Conservation (phyloP, 768 basidiomycete species). For the Rhizopogon vesiculosus region DNA sequence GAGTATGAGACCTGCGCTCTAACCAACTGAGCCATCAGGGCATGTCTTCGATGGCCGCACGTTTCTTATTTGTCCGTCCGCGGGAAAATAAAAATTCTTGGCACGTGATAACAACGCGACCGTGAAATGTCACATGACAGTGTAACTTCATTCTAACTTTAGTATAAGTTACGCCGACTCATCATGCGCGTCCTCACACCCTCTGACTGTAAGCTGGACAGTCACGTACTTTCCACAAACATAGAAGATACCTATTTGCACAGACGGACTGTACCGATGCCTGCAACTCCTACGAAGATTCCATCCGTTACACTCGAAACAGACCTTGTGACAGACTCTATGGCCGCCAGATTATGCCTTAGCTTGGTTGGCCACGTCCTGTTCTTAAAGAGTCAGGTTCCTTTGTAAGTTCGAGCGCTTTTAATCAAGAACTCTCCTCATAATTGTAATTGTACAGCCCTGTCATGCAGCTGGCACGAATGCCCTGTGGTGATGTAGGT, state of each 20-base stretch:
- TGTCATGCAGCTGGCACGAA: constrained; percentile 54
- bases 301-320: constrained; percentile 43
- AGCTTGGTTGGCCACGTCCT: constrained; percentile 65
- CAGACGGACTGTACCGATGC: not conserved
- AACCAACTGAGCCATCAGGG: constrained; percentile 48
- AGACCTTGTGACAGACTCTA: constrained; percentile 46
- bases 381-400: constrained; percentile 75
- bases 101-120: not conserved
- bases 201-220: not conserved
- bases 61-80: too few relatives aligned
- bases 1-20: constrained; percentile 52
- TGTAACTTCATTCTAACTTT: too few relatives aligned
- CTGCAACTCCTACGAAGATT: constrained; percentile 15
- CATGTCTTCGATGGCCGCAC: not conserved
- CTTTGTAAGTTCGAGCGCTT: constrained; percentile 52
- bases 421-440: not conserved
- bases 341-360: constrained; percentile 61
- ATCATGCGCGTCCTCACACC: not conserved
- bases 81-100: not conserved
- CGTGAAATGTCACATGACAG: not conserved
- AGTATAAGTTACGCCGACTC: not conserved
- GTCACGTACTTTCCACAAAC: too few relatives aligned
- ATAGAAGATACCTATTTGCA: not conserved
- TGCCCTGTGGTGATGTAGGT: constrained; percentile 45
- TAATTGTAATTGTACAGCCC: constrained; percentile 37